These are phyloP conservation scores for Capsella bursapastoris DNA, from an alignment of 345 rosid species.

Conservation along the genomic window DNA sequence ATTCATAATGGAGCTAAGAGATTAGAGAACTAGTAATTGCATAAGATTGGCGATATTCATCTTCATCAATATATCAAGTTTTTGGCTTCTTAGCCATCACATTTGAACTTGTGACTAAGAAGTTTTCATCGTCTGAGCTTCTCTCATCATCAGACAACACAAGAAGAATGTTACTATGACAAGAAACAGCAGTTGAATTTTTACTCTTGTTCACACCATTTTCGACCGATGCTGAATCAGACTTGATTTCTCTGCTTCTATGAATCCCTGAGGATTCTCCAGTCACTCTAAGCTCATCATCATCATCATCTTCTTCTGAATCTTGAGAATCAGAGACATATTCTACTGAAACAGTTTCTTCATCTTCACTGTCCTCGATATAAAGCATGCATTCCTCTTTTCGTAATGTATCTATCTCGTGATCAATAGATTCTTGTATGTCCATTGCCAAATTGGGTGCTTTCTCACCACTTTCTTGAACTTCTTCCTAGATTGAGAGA, in stretches of 20 bases:
- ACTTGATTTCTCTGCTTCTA: constrained; percentile 16
- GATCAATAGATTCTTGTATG: constrained; percentile 17
- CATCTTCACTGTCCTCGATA: constrained; percentile 43
- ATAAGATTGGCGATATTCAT: constrained; percentile 17
- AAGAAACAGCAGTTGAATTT: constrained; percentile 20
- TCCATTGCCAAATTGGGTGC: constrained; percentile 40
- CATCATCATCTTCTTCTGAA: constrained; percentile 22
- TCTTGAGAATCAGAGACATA: constrained; percentile 38
- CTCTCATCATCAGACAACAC: constrained; percentile 45
- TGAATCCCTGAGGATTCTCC: constrained; percentile 26
- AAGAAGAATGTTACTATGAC: constrained; percentile 21
- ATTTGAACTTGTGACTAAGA: constrained; percentile 5
- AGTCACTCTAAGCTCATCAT: constrained; percentile 13
- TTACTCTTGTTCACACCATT: constrained; percentile 24
- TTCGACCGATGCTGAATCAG: constrained; percentile 19
- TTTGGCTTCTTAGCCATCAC: constrained; percentile 36
- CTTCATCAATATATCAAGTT: neutral
- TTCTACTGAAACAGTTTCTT: constrained; percentile 32
- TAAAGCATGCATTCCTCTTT: constrained; percentile 23
- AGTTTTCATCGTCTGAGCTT: constrained; percentile 26
- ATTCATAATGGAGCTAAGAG: neutral
- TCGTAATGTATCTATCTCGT: constrained; percentile 19
- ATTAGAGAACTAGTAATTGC: neutral
- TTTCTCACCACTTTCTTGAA: constrained; percentile 49
- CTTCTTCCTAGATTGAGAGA: constrained; percentile 58